Base-by-base conservation (phyloP, 345 rosid species). In the Euphorbia tirucalli region DNA sequence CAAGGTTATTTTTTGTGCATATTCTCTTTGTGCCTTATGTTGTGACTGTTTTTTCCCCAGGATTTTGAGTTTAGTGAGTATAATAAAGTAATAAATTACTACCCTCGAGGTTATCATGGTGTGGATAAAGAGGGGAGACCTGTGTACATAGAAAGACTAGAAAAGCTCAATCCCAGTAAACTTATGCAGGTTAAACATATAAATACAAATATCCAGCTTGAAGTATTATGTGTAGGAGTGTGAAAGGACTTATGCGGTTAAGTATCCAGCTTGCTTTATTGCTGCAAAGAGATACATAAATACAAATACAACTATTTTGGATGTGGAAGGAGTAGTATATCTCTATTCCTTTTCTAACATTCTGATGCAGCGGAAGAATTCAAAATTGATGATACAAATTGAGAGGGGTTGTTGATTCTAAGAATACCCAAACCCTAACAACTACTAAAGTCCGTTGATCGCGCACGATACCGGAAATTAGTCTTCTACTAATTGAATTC, bases 321-420 rank as follows among this genome's bases (percentile, higher is more conserved):
- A 96, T 85, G 99, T 96, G 52, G 97, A 96, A 57, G 98, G 96
- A 63, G 97, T 96, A 91, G 99, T 96, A 83, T 71, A 84, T 79
- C 39, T 66, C 14, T 43, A 35, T 35, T 35, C 39, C 3, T 35
- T 35, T 35, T 35, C 71, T 65, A 10, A 16, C 16, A 59, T 55
- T 65, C 31, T 18, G n/a, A n/a, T n/a, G n/a, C n/a, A n/a, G n/a
- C n/a, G n/a, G n/a, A n/a, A n/a, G n/a, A n/a, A n/a, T n/a, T n/a
- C n/a, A n/a, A n/a, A n/a, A n/a, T n/a, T n/a, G n/a, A n/a, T n/a
- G n/a, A n/a, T n/a, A n/a, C n/a, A n/a, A n/a, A n/a, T n/a, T n/a
- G n/a, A n/a, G n/a, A n/a, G n/a, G n/a, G n/a, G n/a, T n/a, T n/a
- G n/a, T n/a, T n/a, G n/a, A n/a, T n/a, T n/a, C n/a, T n/a, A n/a